Evolutionary conservation across 78 protist species (phyloP), one percentile per base, ranked within the genome.

Genomic region (Protostelium mycophagum): DNA sequence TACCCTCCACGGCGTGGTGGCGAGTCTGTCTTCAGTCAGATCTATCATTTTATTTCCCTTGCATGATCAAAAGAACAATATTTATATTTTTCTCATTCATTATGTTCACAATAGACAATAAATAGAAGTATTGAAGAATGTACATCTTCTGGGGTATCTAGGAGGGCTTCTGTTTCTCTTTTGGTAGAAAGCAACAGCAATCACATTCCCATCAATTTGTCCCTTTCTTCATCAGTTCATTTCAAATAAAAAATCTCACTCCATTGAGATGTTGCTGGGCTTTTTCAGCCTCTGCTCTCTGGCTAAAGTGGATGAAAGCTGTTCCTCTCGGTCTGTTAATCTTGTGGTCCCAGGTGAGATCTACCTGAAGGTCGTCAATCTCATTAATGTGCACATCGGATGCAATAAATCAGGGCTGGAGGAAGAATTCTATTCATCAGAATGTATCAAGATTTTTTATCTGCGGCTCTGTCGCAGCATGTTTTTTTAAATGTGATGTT

Each of bases 1-100:
- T 51, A 51, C 73, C 73, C 73, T 51, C 73, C 73, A 51, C 73
- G 73, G 73, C 73, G 73, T 25, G 73, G 73, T 51, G 73, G 73
- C 16, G 73, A 51, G 73, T 51, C 73, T 51, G 73, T n/a, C n/a
- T n/a, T n/a, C n/a, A n/a, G n/a, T n/a, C n/a, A n/a, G n/a, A n/a
- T n/a, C n/a, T n/a, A n/a, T n/a, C n/a, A n/a, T n/a, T n/a, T n/a
- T n/a, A n/a, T n/a, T n/a, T n/a, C n/a, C n/a, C n/a, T n/a, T n/a
- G n/a, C n/a, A n/a, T n/a, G n/a, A n/a, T n/a, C n/a, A n/a, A n/a
- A n/a, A n/a, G n/a, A n/a, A n/a, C n/a, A n/a, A n/a, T n/a, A n/a
- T n/a, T n/a, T n/a, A n/a, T n/a, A n/a, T n/a, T n/a, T n/a, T n/a
- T n/a, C n/a, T n/a, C n/a, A n/a, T n/a, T n/a, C n/a, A n/a, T n/a